A percentile compares a stretch with the other conserved stretches of the same genome.
Conservation (phyloP, 1,139 yeast genomes). For the Torulaspora pretoriensis region DNA sequence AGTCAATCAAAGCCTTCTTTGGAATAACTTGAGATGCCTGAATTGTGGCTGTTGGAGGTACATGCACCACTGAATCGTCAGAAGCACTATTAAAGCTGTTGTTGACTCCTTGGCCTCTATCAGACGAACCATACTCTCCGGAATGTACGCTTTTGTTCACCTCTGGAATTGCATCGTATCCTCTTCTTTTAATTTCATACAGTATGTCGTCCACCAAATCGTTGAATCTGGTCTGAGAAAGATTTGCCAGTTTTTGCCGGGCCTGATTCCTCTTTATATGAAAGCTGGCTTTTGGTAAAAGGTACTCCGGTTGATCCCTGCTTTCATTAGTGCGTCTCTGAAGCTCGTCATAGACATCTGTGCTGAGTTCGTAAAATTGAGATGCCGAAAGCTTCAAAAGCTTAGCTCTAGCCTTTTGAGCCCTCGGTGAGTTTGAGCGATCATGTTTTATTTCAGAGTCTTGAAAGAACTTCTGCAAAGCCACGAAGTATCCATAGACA, state of each 20-base stretch:
- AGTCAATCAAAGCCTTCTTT: conserved; percentile 68
- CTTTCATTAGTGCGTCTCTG: conserved; percentile 58
- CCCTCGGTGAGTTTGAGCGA: conserved; percentile 47
- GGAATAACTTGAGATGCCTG: conserved; percentile 70
- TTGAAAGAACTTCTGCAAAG: conserved; percentile 23
- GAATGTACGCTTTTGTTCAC: not conserved
- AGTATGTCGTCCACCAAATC: conserved; percentile 89
- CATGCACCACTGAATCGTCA: conserved; percentile 6
- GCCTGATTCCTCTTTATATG: conserved; percentile 97
- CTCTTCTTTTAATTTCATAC: conserved; percentile 80
- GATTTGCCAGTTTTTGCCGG: conserved; percentile 80
- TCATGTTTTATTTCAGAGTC: conserved; percentile 26
- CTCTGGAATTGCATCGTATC: conserved; percentile 39
- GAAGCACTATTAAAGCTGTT: conserved; percentile 3
- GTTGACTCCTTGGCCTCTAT: not conserved
- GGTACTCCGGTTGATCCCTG: conserved; percentile 55
- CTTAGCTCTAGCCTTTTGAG: conserved; percentile 80
- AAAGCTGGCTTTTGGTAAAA: conserved; percentile 66
- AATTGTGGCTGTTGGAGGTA: conserved; percentile 16
- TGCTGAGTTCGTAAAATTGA: conserved; percentile 85
- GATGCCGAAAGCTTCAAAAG: conserved; percentile 70
- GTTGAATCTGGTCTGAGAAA: conserved; percentile 77
- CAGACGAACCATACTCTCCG: conserved; percentile 3
- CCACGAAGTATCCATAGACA: conserved; percentile 20
- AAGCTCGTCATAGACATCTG: conserved; percentile 90